These are phyloP conservation scores for Yarrowia osloensis DNA, from an alignment of 805 yeast genomes.

Conservation along the genomic window DNA sequence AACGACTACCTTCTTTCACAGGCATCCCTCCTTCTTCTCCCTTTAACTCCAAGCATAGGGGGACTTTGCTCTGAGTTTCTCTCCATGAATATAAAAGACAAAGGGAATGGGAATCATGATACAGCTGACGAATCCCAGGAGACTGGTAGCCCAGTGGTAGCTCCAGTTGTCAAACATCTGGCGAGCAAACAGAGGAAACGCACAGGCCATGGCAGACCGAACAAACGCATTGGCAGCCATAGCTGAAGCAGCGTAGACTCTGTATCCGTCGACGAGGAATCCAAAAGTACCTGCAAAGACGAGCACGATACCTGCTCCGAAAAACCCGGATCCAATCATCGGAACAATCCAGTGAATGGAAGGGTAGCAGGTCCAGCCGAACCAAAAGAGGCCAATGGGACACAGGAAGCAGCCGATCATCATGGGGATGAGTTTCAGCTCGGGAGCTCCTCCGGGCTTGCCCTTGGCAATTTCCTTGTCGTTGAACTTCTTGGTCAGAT, in stretches of 20 bases:
- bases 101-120: conserved; percentile 56
- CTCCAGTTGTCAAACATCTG: conserved; percentile 77
- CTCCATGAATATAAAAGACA: conserved; percentile 51
- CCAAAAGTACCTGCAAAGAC: conserved; percentile 64
- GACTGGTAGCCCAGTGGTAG: conserved; percentile 72
- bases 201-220: conserved; percentile 73
- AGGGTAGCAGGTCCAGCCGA: conserved; percentile 69
- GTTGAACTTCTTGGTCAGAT: conserved; percentile 42
- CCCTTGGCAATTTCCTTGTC: conserved; percentile 49
- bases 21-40: no score
- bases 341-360: conserved; percentile 65
- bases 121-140: conserved; percentile 54
- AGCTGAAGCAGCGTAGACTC: conserved; percentile 75
- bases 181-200: conserved; percentile 79
- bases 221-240: conserved; percentile 83
- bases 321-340: conserved; percentile 58
- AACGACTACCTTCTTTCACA: no score
- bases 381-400: conserved; percentile 67
- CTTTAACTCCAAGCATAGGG: background rate
- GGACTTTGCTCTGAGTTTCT: conserved; percentile 40
- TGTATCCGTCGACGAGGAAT: conserved; percentile 52
- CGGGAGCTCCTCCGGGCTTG: conserved; percentile 53
- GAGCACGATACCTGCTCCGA: conserved; percentile 57
- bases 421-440: conserved; percentile 60
- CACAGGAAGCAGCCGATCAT: conserved; percentile 58